Conservation (phyloP, 2,329 filamentous ascomycete genomes). For the Aspergillus fumigatiaffinis region DNA sequence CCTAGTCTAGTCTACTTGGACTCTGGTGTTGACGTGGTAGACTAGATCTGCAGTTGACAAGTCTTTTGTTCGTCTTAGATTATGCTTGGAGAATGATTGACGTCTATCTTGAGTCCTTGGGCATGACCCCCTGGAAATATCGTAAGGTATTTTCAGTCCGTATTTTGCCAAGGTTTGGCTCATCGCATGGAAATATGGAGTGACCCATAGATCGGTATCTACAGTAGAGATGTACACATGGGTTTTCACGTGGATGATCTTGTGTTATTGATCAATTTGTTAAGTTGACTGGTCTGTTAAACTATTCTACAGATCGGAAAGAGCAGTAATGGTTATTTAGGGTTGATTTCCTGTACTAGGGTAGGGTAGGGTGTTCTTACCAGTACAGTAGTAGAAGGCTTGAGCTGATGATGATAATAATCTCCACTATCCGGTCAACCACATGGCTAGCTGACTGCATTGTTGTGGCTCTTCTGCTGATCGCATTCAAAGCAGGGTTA, state of each 20-base stretch:
- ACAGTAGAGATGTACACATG: not conserved
- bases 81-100: no score
- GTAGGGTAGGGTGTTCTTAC: no score
- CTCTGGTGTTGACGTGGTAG: not conserved
- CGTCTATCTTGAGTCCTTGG: no score
- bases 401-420: not conserved
- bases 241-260: not conserved
- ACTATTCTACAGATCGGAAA: no score
- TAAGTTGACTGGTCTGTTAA: not conserved
- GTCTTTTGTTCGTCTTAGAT: not conserved
- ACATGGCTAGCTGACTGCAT: not conserved
- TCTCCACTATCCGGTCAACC: not conserved
- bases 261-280: not conserved
- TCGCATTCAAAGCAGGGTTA: not conserved
- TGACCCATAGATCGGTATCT: not conserved
- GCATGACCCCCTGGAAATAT: no score
- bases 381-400: no score
- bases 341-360: no score
- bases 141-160: no score
- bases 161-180: no score
- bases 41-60: no score
- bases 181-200: no score
- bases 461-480: not conserved
- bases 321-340: not conserved
- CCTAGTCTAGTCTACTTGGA: conserved; percentile 3